phyloP scores from a whole-genome alignment of 805 yeast genomes.

The Wickerhamomyces bovis region DNA sequence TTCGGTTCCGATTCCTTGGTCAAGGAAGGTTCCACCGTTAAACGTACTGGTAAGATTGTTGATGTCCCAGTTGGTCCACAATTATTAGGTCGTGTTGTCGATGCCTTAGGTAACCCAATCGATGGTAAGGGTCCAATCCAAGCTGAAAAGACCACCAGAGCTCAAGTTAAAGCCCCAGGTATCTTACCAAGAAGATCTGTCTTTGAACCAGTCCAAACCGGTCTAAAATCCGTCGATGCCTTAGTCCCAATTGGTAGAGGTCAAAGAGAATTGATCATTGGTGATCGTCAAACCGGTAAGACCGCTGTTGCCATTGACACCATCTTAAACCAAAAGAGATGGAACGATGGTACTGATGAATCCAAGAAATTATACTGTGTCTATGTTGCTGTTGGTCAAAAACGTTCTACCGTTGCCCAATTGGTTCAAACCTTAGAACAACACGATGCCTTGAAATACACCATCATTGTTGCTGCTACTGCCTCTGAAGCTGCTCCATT shows the following conservation, averaged over 20 bases:
- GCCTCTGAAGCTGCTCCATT: constrained; percentile 99
- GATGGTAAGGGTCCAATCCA: constrained; percentile 99
- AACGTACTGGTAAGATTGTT: constrained; percentile 99
- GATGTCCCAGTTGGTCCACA: constrained; percentile 99
- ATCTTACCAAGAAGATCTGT: constrained; percentile 98
- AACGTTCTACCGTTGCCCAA: constrained; percentile 99
- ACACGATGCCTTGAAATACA: constrained; percentile 94
- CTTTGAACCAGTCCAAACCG: constrained; percentile 99
- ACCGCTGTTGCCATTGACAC: constrained; percentile 98
- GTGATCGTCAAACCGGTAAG: constrained; percentile 99
- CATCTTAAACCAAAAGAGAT: constrained; percentile 97
- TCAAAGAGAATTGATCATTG: constrained; percentile 99
- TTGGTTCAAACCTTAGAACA: constrained; percentile 98
- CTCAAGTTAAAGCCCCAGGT: constrained; percentile 99
- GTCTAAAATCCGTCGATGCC: constrained; percentile 98
- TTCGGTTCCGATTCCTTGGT: constrained; percentile 99
- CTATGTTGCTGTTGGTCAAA: constrained; percentile 99
- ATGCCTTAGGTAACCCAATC: constrained; percentile 98
- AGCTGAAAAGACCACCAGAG: constrained; percentile 80
- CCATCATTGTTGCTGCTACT: constrained; percentile 98
- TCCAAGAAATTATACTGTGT: constrained; percentile 98
- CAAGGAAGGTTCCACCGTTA: constrained; percentile 99
- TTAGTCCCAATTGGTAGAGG: constrained; percentile 99
- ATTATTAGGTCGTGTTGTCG: constrained; percentile 98
- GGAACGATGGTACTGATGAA: constrained; percentile 95